Evolutionary conservation across 2,329 filamentous ascomycete genomes (phyloP), one percentile per base, ranked within the genome.

Genomic region (Paraphaeosphaeria sporulosa): DNA sequence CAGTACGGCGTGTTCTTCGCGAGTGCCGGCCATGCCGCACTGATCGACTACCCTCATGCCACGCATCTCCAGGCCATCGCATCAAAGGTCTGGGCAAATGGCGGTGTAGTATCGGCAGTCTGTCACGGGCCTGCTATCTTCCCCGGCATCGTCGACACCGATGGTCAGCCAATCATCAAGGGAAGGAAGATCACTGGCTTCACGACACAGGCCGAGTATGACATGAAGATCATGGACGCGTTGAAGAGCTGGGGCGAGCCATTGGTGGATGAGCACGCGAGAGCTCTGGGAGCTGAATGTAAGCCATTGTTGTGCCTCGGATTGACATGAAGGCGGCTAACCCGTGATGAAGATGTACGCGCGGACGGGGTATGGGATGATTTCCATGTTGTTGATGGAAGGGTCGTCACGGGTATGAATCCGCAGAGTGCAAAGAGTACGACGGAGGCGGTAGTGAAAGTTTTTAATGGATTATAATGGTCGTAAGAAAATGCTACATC

Each of bases 41-140:
- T 83, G 50, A 78, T 83, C 54, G 81, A 84, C 65, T 83, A 83
- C 63, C 81, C 82, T 5, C 74, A 72, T 32, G 80, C 82, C 5
- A 75, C 62, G 21, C 67, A 61, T 1, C 70, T 83, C 52, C 80
- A 83, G 61, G 69, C 68, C 9, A 77, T 83, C 55, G 81, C 80
- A 1, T 64, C 72, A 19, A 64, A 76, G 34, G 73, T 84, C 17
- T 83, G 59, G 52, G 56, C 55, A 21, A 51, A 76, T 44, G 79
- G 79, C 4, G 79, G 79, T 25, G 68, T 84, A 44, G 72, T 84
- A 30, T 72, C 78, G 8, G 76, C 80, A 12, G 82, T 84, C 43
- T 80, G 78, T 64, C 78, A 80, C 59, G 77, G 78, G 27, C 67
- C 67, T 10, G 76, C 78, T 7, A 79, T 80, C 58, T 79, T 79